Percentiles rank a stretch among this genome's conserved stretches.
phyloP scores from a whole-genome alignment of 2,329 filamentous ascomycete genomes.

The Periconia sp. region DNA sequence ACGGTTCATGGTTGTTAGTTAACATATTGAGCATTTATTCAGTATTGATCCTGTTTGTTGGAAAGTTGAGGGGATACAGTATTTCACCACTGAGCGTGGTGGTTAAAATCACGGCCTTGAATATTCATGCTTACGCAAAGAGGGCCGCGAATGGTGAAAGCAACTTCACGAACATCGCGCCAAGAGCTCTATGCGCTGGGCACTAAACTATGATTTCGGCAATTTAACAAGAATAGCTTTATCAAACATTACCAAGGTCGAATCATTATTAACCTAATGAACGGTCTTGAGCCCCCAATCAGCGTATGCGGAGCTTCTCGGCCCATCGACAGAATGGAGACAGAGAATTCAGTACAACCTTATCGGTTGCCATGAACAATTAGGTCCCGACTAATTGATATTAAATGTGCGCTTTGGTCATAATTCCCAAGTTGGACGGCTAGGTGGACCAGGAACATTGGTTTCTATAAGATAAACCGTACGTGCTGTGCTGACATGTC shows the following conservation, averaged over 20 bases:
- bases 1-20: too few species aligned
- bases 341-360: neutral
- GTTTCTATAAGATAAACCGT: neutral
- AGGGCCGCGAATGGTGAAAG: too few species aligned
- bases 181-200: neutral
- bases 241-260: neutral
- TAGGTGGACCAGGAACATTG: neutral
- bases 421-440: neutral
- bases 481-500: neutral
- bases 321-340: neutral
- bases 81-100: too few species aligned
- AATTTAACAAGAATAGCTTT: neutral
- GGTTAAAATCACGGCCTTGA: too few species aligned
- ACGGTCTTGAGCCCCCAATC: neutral
- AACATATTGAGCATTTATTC: too few species aligned
- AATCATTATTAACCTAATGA: neutral
- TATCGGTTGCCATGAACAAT: neutral
- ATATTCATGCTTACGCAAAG: too few species aligned
- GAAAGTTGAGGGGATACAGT: too few species aligned
- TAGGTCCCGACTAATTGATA: neutral
- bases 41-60: too few species aligned
- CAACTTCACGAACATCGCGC: too few species aligned
- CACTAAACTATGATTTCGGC: neutral
- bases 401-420: neutral
- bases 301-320: neutral